phyloP scores from a whole-genome alignment of 768 basidiomycete species.

The Tylopilus sp. region DNA sequence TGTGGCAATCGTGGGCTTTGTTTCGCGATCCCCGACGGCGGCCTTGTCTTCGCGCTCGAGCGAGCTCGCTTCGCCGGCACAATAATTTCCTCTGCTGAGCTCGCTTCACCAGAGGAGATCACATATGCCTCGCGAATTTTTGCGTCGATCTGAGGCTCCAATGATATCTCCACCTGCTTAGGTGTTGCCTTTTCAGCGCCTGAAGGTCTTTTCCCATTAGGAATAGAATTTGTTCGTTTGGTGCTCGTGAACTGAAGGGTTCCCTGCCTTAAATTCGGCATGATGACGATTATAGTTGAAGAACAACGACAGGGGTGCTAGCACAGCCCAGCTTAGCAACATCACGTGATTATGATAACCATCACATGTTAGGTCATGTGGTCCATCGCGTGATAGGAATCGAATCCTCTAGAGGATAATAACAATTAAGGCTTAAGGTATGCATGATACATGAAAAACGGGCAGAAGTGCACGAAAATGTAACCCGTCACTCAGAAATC shows the following conservation, averaged over 20 bases:
- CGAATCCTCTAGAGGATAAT: not conserved
- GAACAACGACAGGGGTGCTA: constrained; percentile 18
- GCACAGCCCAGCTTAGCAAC: constrained; percentile 1
- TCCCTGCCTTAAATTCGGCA: constrained; percentile 39
- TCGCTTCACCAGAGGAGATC: constrained; percentile 23
- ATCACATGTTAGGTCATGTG: too few species aligned
- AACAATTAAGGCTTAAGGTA: constrained; percentile 9
- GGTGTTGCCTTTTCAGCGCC: constrained; percentile 7
- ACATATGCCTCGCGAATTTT: constrained; percentile 4
- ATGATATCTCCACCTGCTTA: not conserved
- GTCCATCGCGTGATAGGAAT: too few species aligned
- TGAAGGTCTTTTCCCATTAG: constrained; percentile 5
- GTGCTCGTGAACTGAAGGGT: constrained; percentile 43
- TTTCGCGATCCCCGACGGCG: constrained; percentile 3
- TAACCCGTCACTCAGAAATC: constrained; percentile 11
- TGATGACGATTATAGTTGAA: not conserved
- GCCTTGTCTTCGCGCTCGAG: constrained; percentile 21
- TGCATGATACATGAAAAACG: not conserved
- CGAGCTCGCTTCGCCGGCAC: constrained; percentile 24
- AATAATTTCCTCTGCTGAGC: not conserved
- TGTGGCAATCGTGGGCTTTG: not conserved
- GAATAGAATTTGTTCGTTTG: constrained; percentile 41
- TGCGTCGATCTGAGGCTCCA: not conserved
- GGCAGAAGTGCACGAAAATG: too few species aligned
- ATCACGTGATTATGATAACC: constrained; percentile 14